A percentile compares a stretch with the other conserved stretches of the same genome.
Evolutionary conservation across 352 stramenopile species (phyloP).

Genomic region (Phytophthora cajani): DNA sequence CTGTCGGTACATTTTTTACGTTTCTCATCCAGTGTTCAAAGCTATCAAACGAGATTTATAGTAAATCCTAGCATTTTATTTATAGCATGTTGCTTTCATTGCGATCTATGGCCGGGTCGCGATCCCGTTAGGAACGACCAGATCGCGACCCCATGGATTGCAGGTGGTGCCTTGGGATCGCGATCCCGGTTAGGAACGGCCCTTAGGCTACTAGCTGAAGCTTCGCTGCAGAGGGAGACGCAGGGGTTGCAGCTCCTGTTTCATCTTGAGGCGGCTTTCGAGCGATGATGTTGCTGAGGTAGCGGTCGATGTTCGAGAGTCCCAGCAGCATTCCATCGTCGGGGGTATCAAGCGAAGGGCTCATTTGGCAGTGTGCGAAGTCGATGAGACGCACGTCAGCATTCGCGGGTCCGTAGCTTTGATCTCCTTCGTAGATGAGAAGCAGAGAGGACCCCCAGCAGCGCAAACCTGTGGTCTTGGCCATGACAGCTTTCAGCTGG

Average conservation of each 20-base stretch:
- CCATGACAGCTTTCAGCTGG: constrained; percentile 52
- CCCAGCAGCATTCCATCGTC: constrained; percentile 77
- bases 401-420: constrained; percentile 19
- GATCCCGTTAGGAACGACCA: too few species aligned
- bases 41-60: too few species aligned
- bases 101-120: too few species aligned
- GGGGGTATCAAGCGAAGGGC: constrained; percentile 45
- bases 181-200: too few species aligned
- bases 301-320: constrained; percentile 64
- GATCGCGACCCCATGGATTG: too few species aligned
- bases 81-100: too few species aligned
- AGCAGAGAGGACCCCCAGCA: constrained; percentile 82
- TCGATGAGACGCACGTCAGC: constrained; percentile 77
- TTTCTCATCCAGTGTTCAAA: too few species aligned
- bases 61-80: too few species aligned
- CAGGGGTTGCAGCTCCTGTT: constrained; percentile 1
- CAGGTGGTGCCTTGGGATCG: too few species aligned
- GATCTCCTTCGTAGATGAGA: constrained; percentile 79
- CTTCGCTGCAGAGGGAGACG: constrained; percentile 6
- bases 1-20: too few species aligned
- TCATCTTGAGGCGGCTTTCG: constrained; percentile 7
- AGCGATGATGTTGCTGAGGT: constrained; percentile 49
- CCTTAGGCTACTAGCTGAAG: constrained; percentile 15
- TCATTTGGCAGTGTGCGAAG: constrained; percentile 84
- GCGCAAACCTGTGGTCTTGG: constrained; percentile 56